These are phyloP conservation scores for Lizanozyma gosingica DNA, from an alignment of 1,139 yeast genomes.

Conservation along the genomic window DNA sequence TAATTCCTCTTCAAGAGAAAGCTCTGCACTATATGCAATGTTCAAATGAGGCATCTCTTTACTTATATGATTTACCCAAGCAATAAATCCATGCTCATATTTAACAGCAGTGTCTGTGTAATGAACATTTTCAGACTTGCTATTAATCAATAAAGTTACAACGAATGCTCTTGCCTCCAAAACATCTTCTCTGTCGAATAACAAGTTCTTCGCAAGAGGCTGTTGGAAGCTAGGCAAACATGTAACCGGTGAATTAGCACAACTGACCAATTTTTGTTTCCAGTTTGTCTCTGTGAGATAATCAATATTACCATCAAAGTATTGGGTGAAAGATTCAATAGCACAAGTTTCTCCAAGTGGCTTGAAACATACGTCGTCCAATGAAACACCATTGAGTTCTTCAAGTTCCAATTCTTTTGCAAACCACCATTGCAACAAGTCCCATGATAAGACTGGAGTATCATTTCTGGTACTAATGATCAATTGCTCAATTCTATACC, in stretches of 20 bases:
- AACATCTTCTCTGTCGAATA: constrained; percentile 47
- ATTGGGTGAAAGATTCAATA: constrained; percentile 85
- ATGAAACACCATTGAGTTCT: constrained; percentile 18
- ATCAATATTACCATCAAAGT: constrained; percentile 58
- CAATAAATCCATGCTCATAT: constrained; percentile 63
- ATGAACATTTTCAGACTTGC: constrained; percentile 22
- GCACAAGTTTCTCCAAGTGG: constrained; percentile 77
- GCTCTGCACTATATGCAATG: constrained; percentile 71
- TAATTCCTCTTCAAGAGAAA: constrained; percentile 75
- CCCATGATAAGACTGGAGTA: constrained; percentile 52
- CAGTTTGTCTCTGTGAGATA: constrained; percentile 46
- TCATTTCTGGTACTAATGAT: constrained; percentile 66
- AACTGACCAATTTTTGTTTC: constrained; percentile 42
- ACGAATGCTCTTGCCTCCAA: constrained; percentile 63
- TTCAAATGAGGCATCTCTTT: constrained; percentile 10
- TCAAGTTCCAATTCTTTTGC: constrained; percentile 54
- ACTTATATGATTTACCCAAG: constrained; percentile 25
- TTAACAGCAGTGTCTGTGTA: constrained; percentile 35
- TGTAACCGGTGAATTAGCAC: constrained; percentile 76
- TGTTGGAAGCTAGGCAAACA: constrained; percentile 90
- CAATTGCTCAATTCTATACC: constrained; percentile 81
- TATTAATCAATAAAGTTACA: constrained; percentile 59
- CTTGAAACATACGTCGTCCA: constrained; percentile 72
- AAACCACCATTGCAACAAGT: constrained; percentile 81
- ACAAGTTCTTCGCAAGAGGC: constrained; percentile 63